Conservation (phyloP, 768 basidiomycete species). For the Artomyces pyxidatus region DNA sequence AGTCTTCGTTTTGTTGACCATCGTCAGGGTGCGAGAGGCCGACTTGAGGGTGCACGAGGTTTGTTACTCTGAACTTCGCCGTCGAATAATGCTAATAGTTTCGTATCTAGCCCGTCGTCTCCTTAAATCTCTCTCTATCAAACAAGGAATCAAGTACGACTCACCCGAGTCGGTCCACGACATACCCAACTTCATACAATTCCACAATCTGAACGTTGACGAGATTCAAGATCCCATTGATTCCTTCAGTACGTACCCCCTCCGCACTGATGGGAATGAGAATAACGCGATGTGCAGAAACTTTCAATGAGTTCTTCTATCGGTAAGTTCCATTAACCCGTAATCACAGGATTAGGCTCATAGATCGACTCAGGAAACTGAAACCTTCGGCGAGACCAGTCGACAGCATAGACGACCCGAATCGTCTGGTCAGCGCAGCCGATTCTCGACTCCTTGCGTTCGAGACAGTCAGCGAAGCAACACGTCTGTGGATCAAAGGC, state of each 20-base stretch:
- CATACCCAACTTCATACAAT: conserved; percentile 83
- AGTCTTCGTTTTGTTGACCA: background rate
- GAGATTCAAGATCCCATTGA: conserved; percentile 80
- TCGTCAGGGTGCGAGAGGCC: conserved; percentile 63
- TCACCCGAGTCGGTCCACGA: conserved; percentile 75
- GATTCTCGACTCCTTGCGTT: conserved; percentile 97
- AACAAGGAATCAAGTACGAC: conserved; percentile 92
- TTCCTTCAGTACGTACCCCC: conserved; percentile 58
- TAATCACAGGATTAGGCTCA: background rate
- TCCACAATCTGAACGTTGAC: conserved; percentile 75
- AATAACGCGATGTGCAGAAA: no score
- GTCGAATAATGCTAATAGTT: background rate
- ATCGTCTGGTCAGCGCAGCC: conserved; percentile 78
- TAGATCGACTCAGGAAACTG: conserved; percentile 55
- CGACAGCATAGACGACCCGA: conserved; percentile 64
- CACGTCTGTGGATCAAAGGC: conserved; percentile 93
- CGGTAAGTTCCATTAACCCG: conserved; percentile 38
- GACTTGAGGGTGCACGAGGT: conserved; percentile 89
- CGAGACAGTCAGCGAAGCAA: conserved; percentile 78
- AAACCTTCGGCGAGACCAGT: conserved; percentile 75
- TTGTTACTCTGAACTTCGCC: conserved; percentile 17
- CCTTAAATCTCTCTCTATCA: conserved; percentile 83
- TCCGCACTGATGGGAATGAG: no score
- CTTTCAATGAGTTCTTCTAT: conserved; percentile 92
- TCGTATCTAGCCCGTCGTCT: conserved; percentile 57